phyloP scores from a whole-genome alignment of 306 rosid genomes.

The Pueraria montana region DNA sequence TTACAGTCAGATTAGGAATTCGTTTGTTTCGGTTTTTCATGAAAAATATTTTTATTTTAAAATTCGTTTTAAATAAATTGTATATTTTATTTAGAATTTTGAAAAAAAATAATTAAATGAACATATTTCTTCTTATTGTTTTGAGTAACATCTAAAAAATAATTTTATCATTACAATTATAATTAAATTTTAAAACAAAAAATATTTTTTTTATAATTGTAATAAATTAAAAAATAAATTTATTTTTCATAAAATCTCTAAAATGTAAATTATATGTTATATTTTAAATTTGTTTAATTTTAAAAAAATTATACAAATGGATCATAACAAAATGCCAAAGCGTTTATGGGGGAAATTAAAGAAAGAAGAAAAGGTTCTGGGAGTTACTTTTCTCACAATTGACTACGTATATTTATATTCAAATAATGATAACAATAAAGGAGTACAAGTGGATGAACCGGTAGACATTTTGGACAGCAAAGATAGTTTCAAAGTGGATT shows the following conservation, averaged over 20 bases:
- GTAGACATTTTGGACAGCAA: constrained; percentile 44
- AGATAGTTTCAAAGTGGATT: constrained; percentile 18
- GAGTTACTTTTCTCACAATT: not conserved
- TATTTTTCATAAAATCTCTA: too few species aligned
- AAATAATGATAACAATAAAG: not conserved
- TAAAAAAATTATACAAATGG: too few species aligned
- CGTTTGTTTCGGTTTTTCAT: not conserved
- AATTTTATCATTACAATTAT: too few species aligned
- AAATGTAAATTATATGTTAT: too few species aligned
- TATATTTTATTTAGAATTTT: not conserved
- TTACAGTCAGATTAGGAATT: not conserved
- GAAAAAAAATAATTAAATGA: not conserved
- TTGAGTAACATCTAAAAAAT: too few species aligned
- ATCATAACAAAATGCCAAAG: not conserved
- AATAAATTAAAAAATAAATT: too few species aligned
- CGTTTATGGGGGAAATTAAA: too few species aligned
- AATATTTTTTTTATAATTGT: too few species aligned
- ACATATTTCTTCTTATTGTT: too few species aligned
- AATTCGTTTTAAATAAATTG: not conserved
- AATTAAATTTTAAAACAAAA: too few species aligned
- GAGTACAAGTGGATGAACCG: constrained; percentile 40
- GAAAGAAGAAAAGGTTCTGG: not conserved
- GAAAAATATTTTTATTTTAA: not conserved
- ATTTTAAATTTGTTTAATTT: too few species aligned
- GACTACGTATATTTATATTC: not conserved